These are phyloP conservation scores for Mesotaenium endlicherianum DNA, from an alignment of 139 green algal species.

Conservation along the genomic window DNA sequence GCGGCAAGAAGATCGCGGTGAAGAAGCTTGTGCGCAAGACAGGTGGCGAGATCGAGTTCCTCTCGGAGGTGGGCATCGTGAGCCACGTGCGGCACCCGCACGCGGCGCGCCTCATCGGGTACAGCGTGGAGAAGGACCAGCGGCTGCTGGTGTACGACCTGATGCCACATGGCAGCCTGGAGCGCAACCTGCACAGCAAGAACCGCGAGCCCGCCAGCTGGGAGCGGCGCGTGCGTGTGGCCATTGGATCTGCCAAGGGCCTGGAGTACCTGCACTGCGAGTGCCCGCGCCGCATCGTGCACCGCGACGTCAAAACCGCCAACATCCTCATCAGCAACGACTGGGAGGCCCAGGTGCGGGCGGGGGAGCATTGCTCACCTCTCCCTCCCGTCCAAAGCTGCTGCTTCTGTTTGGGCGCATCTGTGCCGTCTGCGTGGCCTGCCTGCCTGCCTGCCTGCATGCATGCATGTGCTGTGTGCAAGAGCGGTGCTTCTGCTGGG, in stretches of 20 bases:
- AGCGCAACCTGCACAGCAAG: constrained; percentile 4
- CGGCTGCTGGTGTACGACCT: constrained; percentile 44
- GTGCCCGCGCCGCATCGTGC: constrained; percentile 21
- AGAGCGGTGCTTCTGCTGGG: neutral
- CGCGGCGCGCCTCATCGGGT: constrained; percentile 26
- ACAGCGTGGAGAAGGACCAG: constrained; percentile 12
- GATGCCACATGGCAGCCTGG: constrained; percentile 18
- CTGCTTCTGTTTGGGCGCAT: neutral
- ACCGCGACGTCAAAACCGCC: constrained; percentile 49
- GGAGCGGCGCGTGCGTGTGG: neutral
- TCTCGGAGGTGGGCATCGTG: constrained; percentile 43
- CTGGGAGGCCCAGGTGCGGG: constrained; percentile 16
- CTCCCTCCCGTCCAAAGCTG: neutral
- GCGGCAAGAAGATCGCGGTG: constrained; percentile 13
- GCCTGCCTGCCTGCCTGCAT: neutral
- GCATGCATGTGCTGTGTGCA: neutral
- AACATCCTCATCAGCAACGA: constrained; percentile 45
- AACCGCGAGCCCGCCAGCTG: neutral
- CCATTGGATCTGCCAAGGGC: constrained; percentile 6
- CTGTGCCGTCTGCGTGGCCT: neutral
- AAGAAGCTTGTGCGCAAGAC: constrained; percentile 1
- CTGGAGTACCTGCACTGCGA: constrained; percentile 51
- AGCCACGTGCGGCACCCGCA: constrained; percentile 32
- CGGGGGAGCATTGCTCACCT: neutral
- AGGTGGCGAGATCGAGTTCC: constrained; percentile 39